These are phyloP conservation scores for Trichosporon sp. DNA, from an alignment of 1,284 basidiomycete genomes.

Conservation along the genomic window DNA sequence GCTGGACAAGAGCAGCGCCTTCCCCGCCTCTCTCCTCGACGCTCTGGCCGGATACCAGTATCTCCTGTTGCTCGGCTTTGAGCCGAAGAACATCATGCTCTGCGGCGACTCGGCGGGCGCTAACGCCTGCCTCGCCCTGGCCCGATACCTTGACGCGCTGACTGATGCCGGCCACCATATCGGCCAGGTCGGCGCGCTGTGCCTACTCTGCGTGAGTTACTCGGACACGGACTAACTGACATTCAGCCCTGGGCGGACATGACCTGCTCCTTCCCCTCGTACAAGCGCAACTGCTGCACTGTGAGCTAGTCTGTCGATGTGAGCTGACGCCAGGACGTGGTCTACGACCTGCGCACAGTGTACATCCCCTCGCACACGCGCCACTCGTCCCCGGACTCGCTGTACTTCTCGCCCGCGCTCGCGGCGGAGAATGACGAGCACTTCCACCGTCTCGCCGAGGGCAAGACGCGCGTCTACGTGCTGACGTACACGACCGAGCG, in stretches of 20 bases:
- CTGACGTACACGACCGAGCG: conserved; percentile 23
- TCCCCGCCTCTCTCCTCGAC: conserved; percentile 28
- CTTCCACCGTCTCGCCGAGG: conserved; percentile 27
- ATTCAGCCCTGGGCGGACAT: conserved; percentile 28
- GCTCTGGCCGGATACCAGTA: conserved; percentile 28
- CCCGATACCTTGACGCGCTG: conserved; percentile 30
- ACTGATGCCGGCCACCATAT: conserved; percentile 19
- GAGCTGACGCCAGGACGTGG: conserved; percentile 24
- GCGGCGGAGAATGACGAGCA: conserved; percentile 16
- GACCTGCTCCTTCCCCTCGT: conserved; percentile 27
- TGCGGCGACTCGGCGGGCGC: conserved; percentile 27
- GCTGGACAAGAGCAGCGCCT: conserved; percentile 22
- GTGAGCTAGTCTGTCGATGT: not conserved
- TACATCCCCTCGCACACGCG: conserved; percentile 25
- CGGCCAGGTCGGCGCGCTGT: conserved; percentile 19
- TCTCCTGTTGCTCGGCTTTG: conserved; percentile 26
- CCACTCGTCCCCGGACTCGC: conserved; percentile 9
- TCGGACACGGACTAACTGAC: conserved; percentile 2
- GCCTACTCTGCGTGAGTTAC: conserved; percentile 20
- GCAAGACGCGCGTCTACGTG: conserved; percentile 22
- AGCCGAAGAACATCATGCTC: conserved; percentile 31
- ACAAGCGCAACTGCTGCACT: conserved; percentile 24
- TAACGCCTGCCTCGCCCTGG: conserved; percentile 27
- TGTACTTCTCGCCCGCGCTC: conserved; percentile 30
- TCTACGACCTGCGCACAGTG: conserved; percentile 16